Evolutionary conservation across 352 stramenopile species (phyloP), one percentile per base, ranked within the genome.

Genomic region (Globisporangium emineosum): DNA sequence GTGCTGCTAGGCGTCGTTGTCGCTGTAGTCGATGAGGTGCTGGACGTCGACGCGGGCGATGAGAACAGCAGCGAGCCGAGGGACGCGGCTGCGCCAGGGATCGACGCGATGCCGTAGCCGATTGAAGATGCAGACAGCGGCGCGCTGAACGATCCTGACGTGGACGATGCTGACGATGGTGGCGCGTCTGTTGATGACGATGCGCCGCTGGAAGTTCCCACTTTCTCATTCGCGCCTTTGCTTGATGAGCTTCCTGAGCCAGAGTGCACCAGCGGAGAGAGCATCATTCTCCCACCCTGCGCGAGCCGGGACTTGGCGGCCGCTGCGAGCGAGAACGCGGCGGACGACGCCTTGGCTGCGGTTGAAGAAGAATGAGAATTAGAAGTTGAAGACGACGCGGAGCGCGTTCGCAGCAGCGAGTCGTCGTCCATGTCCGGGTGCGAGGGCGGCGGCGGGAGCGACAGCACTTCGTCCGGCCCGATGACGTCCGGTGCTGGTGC

Each of bases 321-420:
- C 2, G 73, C 70, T 12, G 83, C 80, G 62, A 86, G 80, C 10
- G 80, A 85, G 30, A 83, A 77, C 40, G 83, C 80, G 4, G 77
- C 67, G 6, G 74, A 81, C 12, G 81, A 81, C 23, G 77, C 71
- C 62, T 76, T 76, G 3, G 63, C 57, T 1, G 77, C 65, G 4
- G 72, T 68, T 29, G 52, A 45, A 1, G 53, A 55, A 10, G 72
- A 69, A 10, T 73, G 73, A 47, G 63, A 54, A 8, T 58, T 63
- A 15, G 65, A 62, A 17, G 52, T 55, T 5, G 63, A 42, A 23
- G 63, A 33, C 3, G 62, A 62, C 9, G 23, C 64, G 50, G 32
- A 52, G 37, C 35, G 50, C 21, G 42, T 6, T 13, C 30, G 30
- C 60, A 40, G 64, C 69, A 62, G 63, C 6, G 35, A 50, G 43